Conservation (phyloP, 164 flowering plant species). For the Magnolia officinalis region DNA sequence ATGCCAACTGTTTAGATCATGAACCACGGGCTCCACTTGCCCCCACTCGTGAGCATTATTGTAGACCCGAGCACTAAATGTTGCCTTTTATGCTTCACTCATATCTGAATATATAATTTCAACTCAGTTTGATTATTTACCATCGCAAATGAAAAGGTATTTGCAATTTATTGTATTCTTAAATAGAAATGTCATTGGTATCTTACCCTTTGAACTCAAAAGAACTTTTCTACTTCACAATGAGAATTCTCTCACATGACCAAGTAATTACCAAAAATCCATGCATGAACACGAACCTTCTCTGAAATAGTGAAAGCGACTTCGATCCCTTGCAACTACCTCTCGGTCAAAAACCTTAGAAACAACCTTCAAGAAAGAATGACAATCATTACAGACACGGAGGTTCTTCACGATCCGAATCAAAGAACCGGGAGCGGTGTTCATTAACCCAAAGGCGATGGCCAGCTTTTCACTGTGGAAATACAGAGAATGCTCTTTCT, state of each 20-base stretch:
- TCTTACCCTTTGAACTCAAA: background rate
- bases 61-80: background rate
- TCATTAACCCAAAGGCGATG: conserved; percentile 32
- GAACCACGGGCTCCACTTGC: too few relatives aligned
- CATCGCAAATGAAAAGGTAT: background rate
- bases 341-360: conserved; percentile 25
- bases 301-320: conserved; percentile 39
- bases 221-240: background rate
- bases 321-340: conserved; percentile 33
- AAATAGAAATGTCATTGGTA: background rate
- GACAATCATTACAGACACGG: conserved; percentile 39
- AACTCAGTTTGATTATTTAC: background rate
- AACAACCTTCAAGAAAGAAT: conserved; percentile 28
- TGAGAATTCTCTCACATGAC: background rate
- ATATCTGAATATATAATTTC: too few relatives aligned
- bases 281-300: conserved; percentile 34
- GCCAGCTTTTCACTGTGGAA: conserved; percentile 35
- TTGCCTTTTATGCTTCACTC: background rate
- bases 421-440: conserved; percentile 10
- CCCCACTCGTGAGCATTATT: background rate
- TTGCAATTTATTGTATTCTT: background rate
- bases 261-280: conserved; percentile 28
- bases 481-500: conserved; percentile 22
- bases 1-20: too few relatives aligned
- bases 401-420: conserved; percentile 38